Percentiles rank a stretch among this genome's conserved stretches.
Conservation (phyloP, 108 stramenopile species). For the Chaetoceros tenuissimus region DNA sequence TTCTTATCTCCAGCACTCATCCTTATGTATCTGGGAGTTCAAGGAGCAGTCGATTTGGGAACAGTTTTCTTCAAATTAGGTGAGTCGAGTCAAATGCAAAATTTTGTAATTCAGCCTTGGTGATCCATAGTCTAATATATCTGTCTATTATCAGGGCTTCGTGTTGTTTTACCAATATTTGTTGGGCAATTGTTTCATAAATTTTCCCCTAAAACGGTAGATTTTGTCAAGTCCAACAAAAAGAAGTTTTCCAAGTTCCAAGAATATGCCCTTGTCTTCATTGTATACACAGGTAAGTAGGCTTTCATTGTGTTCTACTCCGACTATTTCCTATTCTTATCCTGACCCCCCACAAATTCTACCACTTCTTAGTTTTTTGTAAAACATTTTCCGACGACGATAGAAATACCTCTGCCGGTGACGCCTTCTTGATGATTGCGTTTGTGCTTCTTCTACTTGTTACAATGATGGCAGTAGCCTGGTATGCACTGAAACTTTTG, state of each 20-base stretch:
- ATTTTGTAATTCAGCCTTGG: background rate
- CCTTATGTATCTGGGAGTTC: constrained; percentile 46
- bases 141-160: too few relatives aligned
- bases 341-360: too few relatives aligned
- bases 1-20: constrained; percentile 55
- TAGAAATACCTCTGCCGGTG: constrained; percentile 13
- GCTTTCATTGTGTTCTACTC: too few relatives aligned
- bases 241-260: constrained; percentile 31
- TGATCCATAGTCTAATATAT: constrained; percentile 10
- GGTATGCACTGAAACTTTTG: constrained; percentile 23
- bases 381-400: constrained; percentile 22
- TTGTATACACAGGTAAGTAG: constrained; percentile 64
- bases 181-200: constrained; percentile 52
- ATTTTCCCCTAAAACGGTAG: constrained; percentile 10
- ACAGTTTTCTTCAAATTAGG: constrained; percentile 41
- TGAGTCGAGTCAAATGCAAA: background rate
- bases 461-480: constrained; percentile 24
- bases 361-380: too few relatives aligned
- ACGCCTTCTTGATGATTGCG: constrained; percentile 43
- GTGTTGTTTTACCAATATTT: constrained; percentile 44
- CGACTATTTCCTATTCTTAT: too few relatives aligned
- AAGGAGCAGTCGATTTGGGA: constrained; percentile 26
- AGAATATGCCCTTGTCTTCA: constrained; percentile 41
- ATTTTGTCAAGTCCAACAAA: constrained; percentile 39
- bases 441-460: constrained; percentile 23